A percentile compares a stretch with the other conserved stretches of the same genome.
Evolutionary conservation across 164 flowering plant genomes (phyloP).

Genomic region (Euptelea pleiosperma): DNA sequence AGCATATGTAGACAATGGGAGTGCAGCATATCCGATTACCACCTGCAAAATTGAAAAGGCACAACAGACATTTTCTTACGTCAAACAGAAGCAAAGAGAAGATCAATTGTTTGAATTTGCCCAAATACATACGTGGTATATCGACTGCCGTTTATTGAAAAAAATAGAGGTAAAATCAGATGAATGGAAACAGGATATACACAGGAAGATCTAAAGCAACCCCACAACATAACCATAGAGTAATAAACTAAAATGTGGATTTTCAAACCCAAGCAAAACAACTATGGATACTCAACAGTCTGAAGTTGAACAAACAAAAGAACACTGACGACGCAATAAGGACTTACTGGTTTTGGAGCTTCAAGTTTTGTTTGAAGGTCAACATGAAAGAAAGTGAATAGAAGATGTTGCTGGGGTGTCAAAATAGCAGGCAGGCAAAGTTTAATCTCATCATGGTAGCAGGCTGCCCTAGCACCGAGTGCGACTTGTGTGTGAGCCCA

Average conservation of each 20-base stretch:
- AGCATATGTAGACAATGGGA: constrained; percentile 77
- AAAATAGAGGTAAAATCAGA: no score
- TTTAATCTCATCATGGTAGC: constrained; percentile 95
- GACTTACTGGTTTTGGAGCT: constrained; percentile 93
- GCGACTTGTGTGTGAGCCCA: constrained; percentile 96
- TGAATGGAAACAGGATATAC: no score
- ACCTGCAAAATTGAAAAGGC: constrained; percentile 53
- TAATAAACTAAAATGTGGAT: no score
- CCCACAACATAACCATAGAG: no score
- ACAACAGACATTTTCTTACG: background rate
- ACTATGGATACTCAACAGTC: no score
- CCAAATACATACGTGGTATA: no score
- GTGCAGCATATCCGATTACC: constrained; percentile 81
- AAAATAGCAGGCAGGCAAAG: constrained; percentile 79
- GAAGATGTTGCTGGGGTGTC: constrained; percentile 82
- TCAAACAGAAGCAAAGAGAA: background rate
- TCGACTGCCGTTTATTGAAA: no score
- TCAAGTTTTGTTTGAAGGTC: constrained; percentile 94
- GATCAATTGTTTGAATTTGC: no score
- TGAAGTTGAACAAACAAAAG: no score
- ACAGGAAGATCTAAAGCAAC: no score
- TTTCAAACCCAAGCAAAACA: no score
- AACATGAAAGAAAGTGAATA: constrained; percentile 88
- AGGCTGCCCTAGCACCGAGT: constrained; percentile 77
- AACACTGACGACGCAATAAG: no score